phyloP scores from a whole-genome alignment of 2,329 filamentous ascomycete genomes.

The Thermomyces lanuginosus region DNA sequence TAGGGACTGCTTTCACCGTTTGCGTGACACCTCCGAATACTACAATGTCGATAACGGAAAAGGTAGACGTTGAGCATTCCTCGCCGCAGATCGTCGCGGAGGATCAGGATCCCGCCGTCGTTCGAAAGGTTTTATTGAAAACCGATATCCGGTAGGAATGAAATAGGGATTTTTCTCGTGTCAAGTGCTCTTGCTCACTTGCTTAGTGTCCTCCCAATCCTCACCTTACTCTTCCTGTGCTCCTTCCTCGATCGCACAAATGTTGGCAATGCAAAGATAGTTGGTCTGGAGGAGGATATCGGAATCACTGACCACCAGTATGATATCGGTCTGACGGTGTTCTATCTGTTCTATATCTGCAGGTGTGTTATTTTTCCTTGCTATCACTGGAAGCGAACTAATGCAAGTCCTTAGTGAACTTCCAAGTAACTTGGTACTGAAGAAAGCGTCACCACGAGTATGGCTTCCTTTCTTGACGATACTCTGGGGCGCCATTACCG shows the following conservation, averaged over 20 bases:
- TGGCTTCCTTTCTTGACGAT: slow-evolving; percentile 44
- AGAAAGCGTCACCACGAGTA: slow-evolving; percentile 42
- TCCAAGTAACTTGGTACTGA: slow-evolving; percentile 48
- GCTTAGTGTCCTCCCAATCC: slow-evolving; percentile 42
- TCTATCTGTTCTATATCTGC: slow-evolving; percentile 44
- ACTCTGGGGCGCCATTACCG: slow-evolving; percentile 42
- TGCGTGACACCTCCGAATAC: no score
- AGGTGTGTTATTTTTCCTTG: slow-evolving; percentile 24
- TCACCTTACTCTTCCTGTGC: slow-evolving; percentile 50
- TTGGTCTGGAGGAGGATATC: slow-evolving; percentile 44
- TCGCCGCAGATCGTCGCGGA: slow-evolving; percentile 9
- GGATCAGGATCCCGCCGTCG: slow-evolving; percentile 16
- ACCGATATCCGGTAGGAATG: slow-evolving; percentile 35
- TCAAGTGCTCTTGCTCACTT: slow-evolving; percentile 4
- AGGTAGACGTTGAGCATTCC: slow-evolving; percentile 7
- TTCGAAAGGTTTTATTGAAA: slow-evolving; percentile 34
- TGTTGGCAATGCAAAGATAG: slow-evolving; percentile 53
- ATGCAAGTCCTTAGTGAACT: slow-evolving; percentile 35
- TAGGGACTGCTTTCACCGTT: no score
- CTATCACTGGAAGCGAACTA: slow-evolving; percentile 1
- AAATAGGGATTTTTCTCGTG: background rate
- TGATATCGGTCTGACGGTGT: slow-evolving; percentile 46
- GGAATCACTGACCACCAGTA: slow-evolving; percentile 46
- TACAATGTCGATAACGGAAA: no score
- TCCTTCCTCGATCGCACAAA: slow-evolving; percentile 55